Evolutionary conservation across 805 yeast species (phyloP), one percentile per base, ranked within the genome.

Genomic region (Scheffersomyces coipomensis): DNA sequence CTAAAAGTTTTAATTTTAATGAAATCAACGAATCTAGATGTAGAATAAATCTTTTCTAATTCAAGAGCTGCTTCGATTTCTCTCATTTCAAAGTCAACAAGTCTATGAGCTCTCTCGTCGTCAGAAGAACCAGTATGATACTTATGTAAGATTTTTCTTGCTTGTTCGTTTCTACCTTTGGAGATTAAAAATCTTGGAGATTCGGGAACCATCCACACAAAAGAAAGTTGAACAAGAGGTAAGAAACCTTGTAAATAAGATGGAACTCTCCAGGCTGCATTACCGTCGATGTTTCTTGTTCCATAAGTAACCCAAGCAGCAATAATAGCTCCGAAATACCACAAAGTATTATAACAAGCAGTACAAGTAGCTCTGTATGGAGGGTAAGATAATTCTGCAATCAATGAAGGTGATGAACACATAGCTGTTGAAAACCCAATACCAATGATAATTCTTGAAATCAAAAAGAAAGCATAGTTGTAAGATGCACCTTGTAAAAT

Each of bases 191-290:
- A 75, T 51, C 79, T 60, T 44, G 80, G 80, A 11, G 74, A 67
- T 51, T 75, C 79, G 17, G 81, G 81, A 38, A 73, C 62, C 35
- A 54, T 45, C 58, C 56, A 67, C 32, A 71, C 41, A 18, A 66
- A 50, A 2, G 44, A 2, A 7, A 64, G 16, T 49, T 75, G 79
- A 17, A 71, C 15, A 2, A 68, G 17, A 2, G 83, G 80, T 45
- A 73, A 59, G 13, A 64, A 50, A 29, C 73, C 76, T 56, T 79
- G 84, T 30, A 78, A 42, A 36, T 66, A 66, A 10, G 79, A 65
- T 27, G 84, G 83, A 39, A 78, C 60, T 58, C 78, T 73, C 83
- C 83, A 78, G 18, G 71, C 59, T 66, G 71, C 68, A 29, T 59
- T 51, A 33, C 32, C 46, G 8, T 44, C 31, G 13, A 64, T 43